These are phyloP conservation scores for Amanita subjunquillea DNA, from an alignment of 768 basidiomycete species.

Conservation along the genomic window DNA sequence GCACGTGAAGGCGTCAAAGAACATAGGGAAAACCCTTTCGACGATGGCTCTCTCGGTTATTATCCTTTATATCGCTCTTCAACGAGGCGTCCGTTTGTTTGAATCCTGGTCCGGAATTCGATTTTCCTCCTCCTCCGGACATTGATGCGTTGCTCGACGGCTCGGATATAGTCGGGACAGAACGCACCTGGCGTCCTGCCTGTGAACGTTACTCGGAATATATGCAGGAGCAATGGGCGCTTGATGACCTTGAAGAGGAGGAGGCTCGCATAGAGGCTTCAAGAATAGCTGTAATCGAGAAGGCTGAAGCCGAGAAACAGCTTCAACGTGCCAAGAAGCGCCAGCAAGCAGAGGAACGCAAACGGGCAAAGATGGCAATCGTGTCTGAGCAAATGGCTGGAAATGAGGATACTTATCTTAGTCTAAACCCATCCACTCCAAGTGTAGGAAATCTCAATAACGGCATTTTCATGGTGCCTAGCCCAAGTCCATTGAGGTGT, in stretches of 20 bases:
- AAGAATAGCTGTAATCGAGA: conserved; percentile 26
- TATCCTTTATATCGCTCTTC: conserved; percentile 93
- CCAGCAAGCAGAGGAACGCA: conserved; percentile 42
- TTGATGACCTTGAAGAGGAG: conserved; percentile 71
- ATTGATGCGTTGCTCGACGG: conserved; percentile 54
- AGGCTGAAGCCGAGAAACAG: conserved; percentile 38
- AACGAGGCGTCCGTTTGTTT: conserved; percentile 77
- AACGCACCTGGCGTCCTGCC: conserved; percentile 66
- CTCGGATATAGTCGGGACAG: conserved; percentile 15
- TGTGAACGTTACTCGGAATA: conserved; percentile 81
- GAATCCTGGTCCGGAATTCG: conserved; percentile 86
- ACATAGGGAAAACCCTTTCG: conserved; percentile 76
- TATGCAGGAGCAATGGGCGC: conserved; percentile 69
- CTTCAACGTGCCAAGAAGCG: conserved; percentile 38
- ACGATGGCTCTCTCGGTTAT: conserved; percentile 93
- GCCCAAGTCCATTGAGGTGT: conserved; percentile 33
- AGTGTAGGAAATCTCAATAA: background rate
- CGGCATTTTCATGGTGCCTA: conserved; percentile 19
- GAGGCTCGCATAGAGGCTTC: conserved; percentile 41
- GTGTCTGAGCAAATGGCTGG: background rate
- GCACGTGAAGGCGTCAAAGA: conserved; percentile 61
- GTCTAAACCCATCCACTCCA: background rate
- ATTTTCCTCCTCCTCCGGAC: conserved; percentile 68
- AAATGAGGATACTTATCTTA: conserved; percentile 5
- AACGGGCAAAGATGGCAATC: conserved; percentile 10